Percentiles rank a stretch among this genome's conserved stretches.
Evolutionary conservation across 805 yeast genomes (phyloP).

Genomic region (Candida arabinofermentans): DNA sequence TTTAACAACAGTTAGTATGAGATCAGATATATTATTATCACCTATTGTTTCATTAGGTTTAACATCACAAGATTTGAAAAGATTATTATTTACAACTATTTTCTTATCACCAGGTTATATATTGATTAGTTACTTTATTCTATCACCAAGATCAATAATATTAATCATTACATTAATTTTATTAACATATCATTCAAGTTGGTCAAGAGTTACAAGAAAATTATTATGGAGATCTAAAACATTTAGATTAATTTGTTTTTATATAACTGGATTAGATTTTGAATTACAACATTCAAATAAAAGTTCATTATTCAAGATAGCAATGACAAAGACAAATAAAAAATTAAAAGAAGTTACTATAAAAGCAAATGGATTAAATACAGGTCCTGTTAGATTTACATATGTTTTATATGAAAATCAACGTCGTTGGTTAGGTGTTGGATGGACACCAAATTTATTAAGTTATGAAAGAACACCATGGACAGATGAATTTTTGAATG

Average conservation of each 20-base stretch:
- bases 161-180: conserved; percentile 55
- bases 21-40: conserved; percentile 70
- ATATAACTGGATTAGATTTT: conserved; percentile 84
- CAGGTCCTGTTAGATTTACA: conserved; percentile 68
- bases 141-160: conserved; percentile 67
- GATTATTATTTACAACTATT: conserved; percentile 78
- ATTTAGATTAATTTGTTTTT: conserved; percentile 69
- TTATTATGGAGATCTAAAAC: conserved; percentile 79
- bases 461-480: conserved; percentile 94
- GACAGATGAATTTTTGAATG: conserved; percentile 95
- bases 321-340: conserved; percentile 49
- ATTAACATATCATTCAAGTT: conserved; percentile 82
- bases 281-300: conserved; percentile 31
- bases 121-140: conserved; percentile 57
- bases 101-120: conserved; percentile 84
- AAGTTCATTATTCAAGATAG: conserved; percentile 46
- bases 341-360: conserved; percentile 24
- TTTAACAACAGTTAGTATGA: conserved; percentile 67
- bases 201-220: conserved; percentile 78
- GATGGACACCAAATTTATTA: conserved; percentile 91
- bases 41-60: conserved; percentile 78
- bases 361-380: conserved; percentile 12
- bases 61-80: conserved; percentile 71
- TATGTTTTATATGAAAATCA: conserved; percentile 93
- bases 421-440: conserved; percentile 95